Conservation (phyloP, 345 rosid genomes). For the Gossypium mustelinum region DNA sequence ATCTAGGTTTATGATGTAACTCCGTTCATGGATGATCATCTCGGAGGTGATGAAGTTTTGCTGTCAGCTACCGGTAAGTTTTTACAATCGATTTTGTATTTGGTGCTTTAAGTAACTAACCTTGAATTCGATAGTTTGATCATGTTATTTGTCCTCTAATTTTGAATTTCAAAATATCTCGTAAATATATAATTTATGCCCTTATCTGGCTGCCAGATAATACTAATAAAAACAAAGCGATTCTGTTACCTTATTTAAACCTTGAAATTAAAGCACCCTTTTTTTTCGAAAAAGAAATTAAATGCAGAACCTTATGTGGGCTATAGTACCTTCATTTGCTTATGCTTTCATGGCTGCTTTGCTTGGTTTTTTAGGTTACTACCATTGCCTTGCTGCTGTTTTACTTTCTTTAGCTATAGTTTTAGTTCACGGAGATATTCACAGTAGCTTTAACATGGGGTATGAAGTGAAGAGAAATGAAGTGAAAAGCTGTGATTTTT, state of each 20-base stretch:
- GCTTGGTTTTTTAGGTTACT: background rate
- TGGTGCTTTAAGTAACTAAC: no score
- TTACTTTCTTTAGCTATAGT: background rate
- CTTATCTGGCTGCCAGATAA: background rate
- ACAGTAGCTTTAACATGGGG: background rate
- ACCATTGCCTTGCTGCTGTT: background rate
- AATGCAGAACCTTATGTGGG: background rate
- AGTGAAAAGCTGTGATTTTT: background rate
- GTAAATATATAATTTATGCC: background rate
- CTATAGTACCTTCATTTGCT: background rate
- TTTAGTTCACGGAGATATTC: constrained; percentile 7
- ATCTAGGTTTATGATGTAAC: no score
- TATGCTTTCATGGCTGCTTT: background rate
- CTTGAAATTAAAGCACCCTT: background rate
- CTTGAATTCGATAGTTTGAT: no score
- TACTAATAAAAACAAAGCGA: background rate
- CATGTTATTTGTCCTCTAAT: no score
- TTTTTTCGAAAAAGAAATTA: background rate
- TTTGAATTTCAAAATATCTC: no score
- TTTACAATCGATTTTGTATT: no score
- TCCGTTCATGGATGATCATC: no score
- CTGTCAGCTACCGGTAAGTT: no score
- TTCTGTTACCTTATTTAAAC: constrained; percentile 4
- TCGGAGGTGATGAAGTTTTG: no score
- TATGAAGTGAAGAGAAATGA: background rate